phyloP scores from a whole-genome alignment of 2,329 filamentous ascomycete species.

The Graphilbum sp. region DNA sequence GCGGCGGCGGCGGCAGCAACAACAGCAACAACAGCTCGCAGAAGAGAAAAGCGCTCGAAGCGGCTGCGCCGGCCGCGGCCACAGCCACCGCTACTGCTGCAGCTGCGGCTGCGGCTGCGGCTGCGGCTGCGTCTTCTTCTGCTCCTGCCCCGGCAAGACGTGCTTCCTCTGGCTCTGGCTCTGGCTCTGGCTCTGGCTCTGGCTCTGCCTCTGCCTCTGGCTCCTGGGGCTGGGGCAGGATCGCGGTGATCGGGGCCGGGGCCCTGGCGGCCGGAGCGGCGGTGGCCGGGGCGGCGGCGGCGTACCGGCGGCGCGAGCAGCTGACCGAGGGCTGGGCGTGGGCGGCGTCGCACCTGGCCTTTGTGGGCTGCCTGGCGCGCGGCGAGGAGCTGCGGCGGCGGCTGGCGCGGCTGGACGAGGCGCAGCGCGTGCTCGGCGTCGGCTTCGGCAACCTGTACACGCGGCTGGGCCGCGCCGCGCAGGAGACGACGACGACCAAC shows the following conservation, averaged over 20 bases:
- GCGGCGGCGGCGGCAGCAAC: background rate
- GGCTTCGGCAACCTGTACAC: constrained; percentile 84
- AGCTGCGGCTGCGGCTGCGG: background rate
- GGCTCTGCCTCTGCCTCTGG: constrained; percentile 36
- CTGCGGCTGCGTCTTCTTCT: too few species aligned
- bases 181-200: too few species aligned
- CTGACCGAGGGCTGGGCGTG: constrained; percentile 62
- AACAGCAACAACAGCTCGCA: background rate
- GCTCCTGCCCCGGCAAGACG: too few species aligned
- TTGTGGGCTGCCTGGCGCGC: constrained; percentile 78
- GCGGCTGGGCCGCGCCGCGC: constrained; percentile 48
- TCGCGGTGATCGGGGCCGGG: constrained; percentile 73
- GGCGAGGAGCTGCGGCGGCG: constrained; percentile 65
- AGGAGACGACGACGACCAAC: background rate
- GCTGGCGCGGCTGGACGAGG: constrained; percentile 47
- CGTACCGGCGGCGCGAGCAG: constrained; percentile 72
- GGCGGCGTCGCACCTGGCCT: constrained; percentile 83
- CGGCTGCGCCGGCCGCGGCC: constrained; percentile 13
- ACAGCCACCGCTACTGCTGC: constrained; percentile 1
- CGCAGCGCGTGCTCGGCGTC: constrained; percentile 49
- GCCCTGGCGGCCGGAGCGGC: constrained; percentile 39
- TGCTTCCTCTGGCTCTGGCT: background rate
- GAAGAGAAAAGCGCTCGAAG: background rate
- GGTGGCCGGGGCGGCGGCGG: constrained; percentile 65
- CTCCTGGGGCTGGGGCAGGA: constrained; percentile 75